Conservation (phyloP, 2,329 filamentous ascomycete genomes). For the Ceratocystis diversiconidia region DNA sequence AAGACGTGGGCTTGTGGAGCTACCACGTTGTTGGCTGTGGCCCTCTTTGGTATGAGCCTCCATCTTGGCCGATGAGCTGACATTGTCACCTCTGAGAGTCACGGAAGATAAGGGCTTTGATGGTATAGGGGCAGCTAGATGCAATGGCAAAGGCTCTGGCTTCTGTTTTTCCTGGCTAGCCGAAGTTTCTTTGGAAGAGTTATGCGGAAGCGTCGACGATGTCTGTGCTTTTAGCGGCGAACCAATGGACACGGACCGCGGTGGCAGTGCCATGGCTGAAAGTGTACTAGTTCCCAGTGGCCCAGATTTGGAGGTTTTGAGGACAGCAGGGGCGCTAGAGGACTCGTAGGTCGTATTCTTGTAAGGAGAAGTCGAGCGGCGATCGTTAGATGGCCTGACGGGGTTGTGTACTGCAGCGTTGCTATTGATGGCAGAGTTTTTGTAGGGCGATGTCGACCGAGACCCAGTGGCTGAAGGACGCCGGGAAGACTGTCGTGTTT, state of each 20-base stretch:
- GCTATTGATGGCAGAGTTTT: not conserved
- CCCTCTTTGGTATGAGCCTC: not conserved
- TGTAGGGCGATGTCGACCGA: not conserved
- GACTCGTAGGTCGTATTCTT: not conserved
- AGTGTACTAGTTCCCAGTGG: not conserved
- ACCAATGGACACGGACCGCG: not conserved
- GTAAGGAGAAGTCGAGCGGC: not conserved
- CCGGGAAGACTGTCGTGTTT: not conserved
- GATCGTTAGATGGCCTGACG: not conserved
- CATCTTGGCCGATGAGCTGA: not conserved
- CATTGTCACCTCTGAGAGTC: not conserved
- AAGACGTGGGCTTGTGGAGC: conserved; percentile 42
- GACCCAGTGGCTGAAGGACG: not conserved
- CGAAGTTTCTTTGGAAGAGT: not conserved
- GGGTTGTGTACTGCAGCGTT: not conserved
- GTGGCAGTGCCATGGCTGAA: not conserved
- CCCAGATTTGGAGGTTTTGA: not conserved
- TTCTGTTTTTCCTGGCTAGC: not conserved
- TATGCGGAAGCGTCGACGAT: not conserved
- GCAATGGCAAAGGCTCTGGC: not conserved
- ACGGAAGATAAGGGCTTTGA: not conserved
- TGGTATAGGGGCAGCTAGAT: not conserved
- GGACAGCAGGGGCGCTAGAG: not conserved
- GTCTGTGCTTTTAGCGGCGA: not conserved
- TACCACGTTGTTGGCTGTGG: conserved; percentile 20